Percentiles rank a stretch among this genome's conserved stretches.
phyloP scores from a whole-genome alignment of 768 basidiomycete species.

The Sporobolomyces phaffii region DNA sequence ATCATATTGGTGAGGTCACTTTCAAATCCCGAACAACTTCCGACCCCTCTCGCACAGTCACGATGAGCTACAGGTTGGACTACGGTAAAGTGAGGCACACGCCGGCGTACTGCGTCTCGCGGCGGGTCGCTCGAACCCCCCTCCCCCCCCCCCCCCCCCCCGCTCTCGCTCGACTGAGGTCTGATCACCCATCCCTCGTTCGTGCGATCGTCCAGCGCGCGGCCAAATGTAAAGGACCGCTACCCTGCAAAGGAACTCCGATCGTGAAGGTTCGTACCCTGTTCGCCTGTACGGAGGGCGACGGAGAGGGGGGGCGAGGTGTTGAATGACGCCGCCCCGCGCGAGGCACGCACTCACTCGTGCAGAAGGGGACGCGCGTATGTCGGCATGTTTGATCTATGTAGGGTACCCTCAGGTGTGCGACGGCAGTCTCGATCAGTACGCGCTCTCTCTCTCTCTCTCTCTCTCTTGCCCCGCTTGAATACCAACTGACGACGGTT shows the following conservation, averaged over 20 bases:
- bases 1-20: too few species aligned
- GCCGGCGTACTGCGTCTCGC: not conserved
- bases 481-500: not conserved
- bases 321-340: not conserved
- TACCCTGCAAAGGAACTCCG: conserved; percentile 55
- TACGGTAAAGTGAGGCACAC: not conserved
- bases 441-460: not conserved
- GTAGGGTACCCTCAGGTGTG: conserved; percentile 13
- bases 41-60: not conserved
- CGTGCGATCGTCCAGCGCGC: too few species aligned
- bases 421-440: conserved; percentile 13
- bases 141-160: not conserved
- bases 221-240: conserved; percentile 17
- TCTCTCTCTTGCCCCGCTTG: not conserved
- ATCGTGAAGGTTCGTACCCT: conserved; percentile 57
- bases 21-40: too few species aligned
- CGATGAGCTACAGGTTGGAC: conserved; percentile 3
- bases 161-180: not conserved
- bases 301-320: not conserved
- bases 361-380: too few species aligned
- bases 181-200: too few species aligned
- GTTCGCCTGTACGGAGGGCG: not conserved
- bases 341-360: conserved; percentile 40
- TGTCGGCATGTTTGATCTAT: too few species aligned
- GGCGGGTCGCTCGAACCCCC: not conserved